Base-by-base conservation (phyloP, 2,329 filamentous ascomycete species). In the Diaporthe sp. region DNA sequence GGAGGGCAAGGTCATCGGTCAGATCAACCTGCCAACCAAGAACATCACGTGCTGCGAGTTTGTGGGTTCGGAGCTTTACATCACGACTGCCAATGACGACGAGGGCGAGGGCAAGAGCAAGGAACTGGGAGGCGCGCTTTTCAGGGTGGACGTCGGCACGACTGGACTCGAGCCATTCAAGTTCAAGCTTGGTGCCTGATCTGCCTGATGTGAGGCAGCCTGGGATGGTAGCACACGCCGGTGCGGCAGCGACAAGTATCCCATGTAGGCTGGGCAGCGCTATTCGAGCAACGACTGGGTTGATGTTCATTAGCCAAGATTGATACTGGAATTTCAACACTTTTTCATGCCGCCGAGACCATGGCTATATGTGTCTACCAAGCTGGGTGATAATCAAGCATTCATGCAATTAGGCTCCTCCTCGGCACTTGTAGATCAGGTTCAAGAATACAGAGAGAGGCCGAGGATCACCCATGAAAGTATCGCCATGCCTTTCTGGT, bases 11-110 rank as follows among this genome's bases (percentile, higher is more conserved):
- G 84, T 97, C 39, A 86, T 96, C 7, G 95, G 94, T 9, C 90
- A 95, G 84, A 88, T 98, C 76, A 88, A 86, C 72, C 85, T 97
- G 77, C 95, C 95, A 6, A 97, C 95, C 17, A 88, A 88, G 75
- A 94, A 94, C 83, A 90, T 94, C 77, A 97, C 94, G 10, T 98
- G 95, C 83, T 91, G 93, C 27, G 91, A 92, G 76, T 96, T 98
- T 81, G 91, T 92, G 47, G 95, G 94, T 12, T 91, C 88, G 1
- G 88, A 91, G 79, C 86, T 98, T 73, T 93, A 93, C 83, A 93
- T 98, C 80, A 98, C 95, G 27, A 94, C 91, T 72, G 94, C 94
- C 7, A 85, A 82, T 44, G 91, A 92, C 80, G 92, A 94, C 75
- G 88, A 91, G 76, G 88, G 89, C 12, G 90, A 92, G 59, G 91